phyloP scores from a whole-genome alignment of 768 basidiomycete genomes.

The Royoungia palumana region DNA sequence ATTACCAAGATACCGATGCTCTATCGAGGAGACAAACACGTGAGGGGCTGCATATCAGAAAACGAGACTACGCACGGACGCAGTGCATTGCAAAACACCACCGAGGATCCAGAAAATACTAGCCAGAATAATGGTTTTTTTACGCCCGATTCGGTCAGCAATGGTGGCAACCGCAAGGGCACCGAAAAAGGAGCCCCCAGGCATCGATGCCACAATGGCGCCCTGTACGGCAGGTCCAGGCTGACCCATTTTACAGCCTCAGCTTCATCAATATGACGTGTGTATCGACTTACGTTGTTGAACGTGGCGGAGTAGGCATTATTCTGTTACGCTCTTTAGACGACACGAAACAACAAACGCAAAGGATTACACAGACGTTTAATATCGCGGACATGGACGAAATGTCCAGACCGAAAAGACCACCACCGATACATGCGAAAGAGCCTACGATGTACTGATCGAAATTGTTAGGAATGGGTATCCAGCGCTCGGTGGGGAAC shows the following conservation, averaged over 20 bases:
- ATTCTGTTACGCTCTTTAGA: conserved; percentile 20
- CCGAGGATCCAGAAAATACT: conserved; percentile 74
- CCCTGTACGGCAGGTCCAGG: conserved; percentile 59
- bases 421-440: conserved; percentile 80
- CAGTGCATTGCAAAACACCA: conserved; percentile 66
- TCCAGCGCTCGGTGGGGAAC: conserved; percentile 3
- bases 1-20: conserved; percentile 74
- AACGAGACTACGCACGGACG: conserved; percentile 32
- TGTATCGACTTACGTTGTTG: conserved; percentile 17
- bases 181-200: conserved; percentile 64
- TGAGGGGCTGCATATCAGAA: not conserved
- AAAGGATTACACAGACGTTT: conserved; percentile 36
- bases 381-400: conserved; percentile 80
- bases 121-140: conserved; percentile 60
- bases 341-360: not conserved
- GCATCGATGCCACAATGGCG: conserved; percentile 77
- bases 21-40: conserved; percentile 25
- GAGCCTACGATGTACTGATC: conserved; percentile 72
- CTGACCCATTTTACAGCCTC: conserved; percentile 21
- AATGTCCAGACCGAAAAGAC: conserved; percentile 78
- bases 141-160: conserved; percentile 65
- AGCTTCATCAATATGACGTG: not conserved
- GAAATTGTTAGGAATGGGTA: conserved; percentile 5
- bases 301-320: conserved; percentile 25
- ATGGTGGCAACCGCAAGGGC: conserved; percentile 60